These are phyloP conservation scores for Physcomitrium patens DNA, from an alignment of 225 moss, liverwort and hornwort species.

Conservation along the genomic window DNA sequence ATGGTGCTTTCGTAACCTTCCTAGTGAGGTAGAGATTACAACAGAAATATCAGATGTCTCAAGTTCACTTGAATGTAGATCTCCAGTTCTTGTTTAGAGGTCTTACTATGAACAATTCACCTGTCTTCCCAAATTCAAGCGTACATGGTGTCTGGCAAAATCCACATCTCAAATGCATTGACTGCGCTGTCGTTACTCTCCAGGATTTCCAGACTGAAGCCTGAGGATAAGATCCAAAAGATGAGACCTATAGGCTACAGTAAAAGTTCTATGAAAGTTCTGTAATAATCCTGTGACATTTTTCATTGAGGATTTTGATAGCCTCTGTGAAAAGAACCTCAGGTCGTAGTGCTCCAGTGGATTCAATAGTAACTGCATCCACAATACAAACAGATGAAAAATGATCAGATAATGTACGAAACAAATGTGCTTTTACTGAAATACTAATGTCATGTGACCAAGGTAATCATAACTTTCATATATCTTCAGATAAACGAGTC, in stretches of 20 bases:
- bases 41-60: conserved; percentile 4
- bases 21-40: background rate
- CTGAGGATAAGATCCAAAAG: conserved; percentile 21
- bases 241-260: conserved; percentile 2
- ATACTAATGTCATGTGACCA: background rate
- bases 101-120: conserved; percentile 20
- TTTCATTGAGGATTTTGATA: conserved; percentile 79
- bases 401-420: background rate
- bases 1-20: background rate
- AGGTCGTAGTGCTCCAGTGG: conserved; percentile 89
- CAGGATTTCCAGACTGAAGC: conserved; percentile 20
- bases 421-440: background rate
- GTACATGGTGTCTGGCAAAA: conserved; percentile 14
- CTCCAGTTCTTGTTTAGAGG: conserved; percentile 15
- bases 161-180: conserved; percentile 4
- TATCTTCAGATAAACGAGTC: background rate
- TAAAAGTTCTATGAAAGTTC: conserved; percentile 64
- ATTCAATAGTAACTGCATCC: conserved; percentile 88
- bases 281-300: conserved; percentile 85
- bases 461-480: background rate
- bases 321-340: conserved; percentile 89
- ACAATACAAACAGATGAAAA: conserved; percentile 21
- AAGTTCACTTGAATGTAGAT: background rate
- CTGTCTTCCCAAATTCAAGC: background rate
- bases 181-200: conserved; percentile 18